Conservation (phyloP, 768 basidiomycete genomes). For the Serendipita indica region DNA sequence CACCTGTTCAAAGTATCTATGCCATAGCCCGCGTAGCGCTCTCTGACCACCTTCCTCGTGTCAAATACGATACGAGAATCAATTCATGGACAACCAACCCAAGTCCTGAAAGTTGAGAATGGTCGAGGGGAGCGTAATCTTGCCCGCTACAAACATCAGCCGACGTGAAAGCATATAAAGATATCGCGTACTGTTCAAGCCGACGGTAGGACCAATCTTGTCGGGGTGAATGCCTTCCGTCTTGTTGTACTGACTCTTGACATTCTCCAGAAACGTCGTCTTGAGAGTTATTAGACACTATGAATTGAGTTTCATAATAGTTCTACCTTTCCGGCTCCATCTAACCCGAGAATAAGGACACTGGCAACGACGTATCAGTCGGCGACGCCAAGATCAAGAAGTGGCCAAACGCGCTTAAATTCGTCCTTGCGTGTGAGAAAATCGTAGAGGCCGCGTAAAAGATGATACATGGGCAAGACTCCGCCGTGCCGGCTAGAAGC, state of each 20-base stretch:
- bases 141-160: slow-evolving; percentile 74
- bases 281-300: neutral
- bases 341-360: slow-evolving; percentile 28
- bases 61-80: slow-evolving; percentile 11
- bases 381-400: slow-evolving; percentile 36
- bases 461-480: slow-evolving; percentile 66
- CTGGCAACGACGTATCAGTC: slow-evolving; percentile 63
- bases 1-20: neutral
- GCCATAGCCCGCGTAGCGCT: neutral
- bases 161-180: neutral
- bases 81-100: slow-evolving; percentile 83
- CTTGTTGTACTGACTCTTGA: slow-evolving; percentile 83
- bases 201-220: slow-evolving; percentile 92
- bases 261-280: slow-evolving; percentile 79
- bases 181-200: slow-evolving; percentile 93
- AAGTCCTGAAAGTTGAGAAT: slow-evolving; percentile 96
- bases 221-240: slow-evolving; percentile 76
- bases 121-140: slow-evolving; percentile 83
- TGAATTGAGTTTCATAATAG: slow-evolving; percentile 14
- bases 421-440: slow-evolving; percentile 61
- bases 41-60: neutral
- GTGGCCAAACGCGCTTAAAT: slow-evolving; percentile 17
- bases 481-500: too few species aligned
- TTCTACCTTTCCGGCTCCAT: slow-evolving; percentile 86
- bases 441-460: slow-evolving; percentile 82